Conservation (phyloP, 1,284 basidiomycete genomes). For the Sparassis latifolia region DNA sequence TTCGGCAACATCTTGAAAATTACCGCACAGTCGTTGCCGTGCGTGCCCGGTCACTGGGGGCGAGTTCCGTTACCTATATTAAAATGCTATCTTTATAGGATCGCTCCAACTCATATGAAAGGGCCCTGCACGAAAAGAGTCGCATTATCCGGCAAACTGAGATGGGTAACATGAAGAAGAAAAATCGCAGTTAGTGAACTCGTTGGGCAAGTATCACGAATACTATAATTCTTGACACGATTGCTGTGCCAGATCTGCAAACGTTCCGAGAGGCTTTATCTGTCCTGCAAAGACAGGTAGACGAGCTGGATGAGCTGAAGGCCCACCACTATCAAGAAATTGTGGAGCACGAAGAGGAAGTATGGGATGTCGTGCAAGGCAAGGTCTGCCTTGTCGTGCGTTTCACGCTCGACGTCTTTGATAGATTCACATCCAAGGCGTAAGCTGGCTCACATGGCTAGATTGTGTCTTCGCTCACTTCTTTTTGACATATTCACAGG, state of each 20-base stretch:
- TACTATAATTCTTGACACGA: no score
- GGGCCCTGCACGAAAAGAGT: constrained; percentile 74
- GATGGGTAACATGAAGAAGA: constrained; percentile 76
- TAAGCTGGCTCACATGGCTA: constrained; percentile 30
- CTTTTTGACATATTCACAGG: constrained; percentile 30
- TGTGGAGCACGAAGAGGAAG: constrained; percentile 87
- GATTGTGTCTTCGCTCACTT: background rate
- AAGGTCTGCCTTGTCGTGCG: constrained; percentile 78
- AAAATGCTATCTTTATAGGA: constrained; percentile 39
- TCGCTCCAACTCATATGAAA: constrained; percentile 76
- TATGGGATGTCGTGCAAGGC: constrained; percentile 85
- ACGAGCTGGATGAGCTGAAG: constrained; percentile 80
- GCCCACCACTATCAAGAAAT: constrained; percentile 81
- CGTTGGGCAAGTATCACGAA: no score
- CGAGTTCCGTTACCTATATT: background rate
- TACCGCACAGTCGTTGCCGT: constrained; percentile 74
- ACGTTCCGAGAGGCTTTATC: constrained; percentile 80
- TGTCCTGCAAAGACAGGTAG: constrained; percentile 83
- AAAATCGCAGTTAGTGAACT: constrained; percentile 67
- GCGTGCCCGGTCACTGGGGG: constrained; percentile 20
- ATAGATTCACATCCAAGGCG: constrained; percentile 85
- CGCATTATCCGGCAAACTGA: constrained; percentile 87
- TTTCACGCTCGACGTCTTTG: constrained; percentile 77
- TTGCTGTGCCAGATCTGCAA: constrained; percentile 57
- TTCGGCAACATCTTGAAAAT: constrained; percentile 77